Evolutionary conservation across 1,284 basidiomycete genomes (phyloP).

Genomic region (Moniliophthora roreri): DNA sequence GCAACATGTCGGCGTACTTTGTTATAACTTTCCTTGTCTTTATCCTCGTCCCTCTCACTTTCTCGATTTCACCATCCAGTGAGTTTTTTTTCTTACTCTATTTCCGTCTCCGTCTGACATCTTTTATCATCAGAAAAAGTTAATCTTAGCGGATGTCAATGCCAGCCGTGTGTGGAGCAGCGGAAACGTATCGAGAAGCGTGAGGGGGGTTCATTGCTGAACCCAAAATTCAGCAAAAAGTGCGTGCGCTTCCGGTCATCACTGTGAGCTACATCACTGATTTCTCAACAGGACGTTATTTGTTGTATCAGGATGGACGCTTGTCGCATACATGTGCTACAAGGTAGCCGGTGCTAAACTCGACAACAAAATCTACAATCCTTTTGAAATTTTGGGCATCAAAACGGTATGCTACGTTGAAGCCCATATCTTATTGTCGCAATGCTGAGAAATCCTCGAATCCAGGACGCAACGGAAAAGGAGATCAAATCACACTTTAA

Average conservation of each 20-base stretch:
- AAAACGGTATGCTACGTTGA: slow-evolving; percentile 56
- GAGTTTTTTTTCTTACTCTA: neutral
- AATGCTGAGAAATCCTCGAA: too few relatives aligned
- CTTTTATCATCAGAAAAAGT: slow-evolving; percentile 24
- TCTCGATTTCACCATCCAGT: slow-evolving; percentile 36
- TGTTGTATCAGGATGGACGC: slow-evolving; percentile 73
- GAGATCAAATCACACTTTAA: slow-evolving; percentile 98
- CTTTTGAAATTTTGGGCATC: slow-evolving; percentile 93
- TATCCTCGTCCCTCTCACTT: slow-evolving; percentile 74
- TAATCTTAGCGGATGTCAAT: slow-evolving; percentile 55
- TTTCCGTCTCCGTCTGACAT: neutral
- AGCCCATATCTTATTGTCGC: too few relatives aligned
- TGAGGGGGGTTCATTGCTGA: slow-evolving; percentile 45
- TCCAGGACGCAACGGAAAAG: slow-evolving; percentile 79
- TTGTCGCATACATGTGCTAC: slow-evolving; percentile 70
- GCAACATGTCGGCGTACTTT: slow-evolving; percentile 89
- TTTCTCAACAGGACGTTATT: slow-evolving; percentile 44
- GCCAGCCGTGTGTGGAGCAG: slow-evolving; percentile 63
- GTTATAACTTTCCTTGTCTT: slow-evolving; percentile 83
- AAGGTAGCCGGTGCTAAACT: slow-evolving; percentile 59
- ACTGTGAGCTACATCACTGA: neutral
- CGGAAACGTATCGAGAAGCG: slow-evolving; percentile 45
- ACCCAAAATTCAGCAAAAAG: slow-evolving; percentile 44
- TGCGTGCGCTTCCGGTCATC: slow-evolving; percentile 23
- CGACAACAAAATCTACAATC: slow-evolving; percentile 85